Percentiles rank a stretch among this genome's conserved stretches.
phyloP scores from a whole-genome alignment of 2,329 filamentous ascomycete genomes.

The Sclerotinia nivalis region DNA sequence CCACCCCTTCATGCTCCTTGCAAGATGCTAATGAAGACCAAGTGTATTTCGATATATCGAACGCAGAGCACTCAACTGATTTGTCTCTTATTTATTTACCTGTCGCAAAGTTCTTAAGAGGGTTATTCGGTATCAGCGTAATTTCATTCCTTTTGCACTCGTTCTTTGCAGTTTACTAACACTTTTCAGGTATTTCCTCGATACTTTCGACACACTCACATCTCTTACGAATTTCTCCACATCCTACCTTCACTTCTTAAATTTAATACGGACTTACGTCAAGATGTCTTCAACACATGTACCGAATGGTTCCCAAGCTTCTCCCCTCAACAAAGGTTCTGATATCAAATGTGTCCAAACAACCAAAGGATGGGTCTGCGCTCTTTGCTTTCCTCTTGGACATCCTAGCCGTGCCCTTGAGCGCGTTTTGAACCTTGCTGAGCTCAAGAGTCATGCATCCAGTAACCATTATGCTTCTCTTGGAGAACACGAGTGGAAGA shows the following conservation, averaged over 20 bases:
- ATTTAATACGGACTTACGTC: not conserved
- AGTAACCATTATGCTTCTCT: slow-evolving; percentile 8
- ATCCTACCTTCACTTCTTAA: not conserved
- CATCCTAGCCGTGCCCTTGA: slow-evolving; percentile 8
- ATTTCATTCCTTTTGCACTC: not conserved
- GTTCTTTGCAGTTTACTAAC: not conserved
- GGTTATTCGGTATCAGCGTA: not conserved
- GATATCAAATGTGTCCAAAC: slow-evolving; percentile 4
- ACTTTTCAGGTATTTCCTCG: not conserved
- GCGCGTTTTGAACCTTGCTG: not conserved
- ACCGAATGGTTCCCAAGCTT: not conserved
- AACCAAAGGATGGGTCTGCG: slow-evolving; percentile 21
- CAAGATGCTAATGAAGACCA: not conserved
- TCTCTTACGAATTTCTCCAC: not conserved
- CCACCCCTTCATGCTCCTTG: not conserved
- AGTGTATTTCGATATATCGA: not conserved
- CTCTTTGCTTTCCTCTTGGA: slow-evolving; percentile 16
- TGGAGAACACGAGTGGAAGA: not conserved
- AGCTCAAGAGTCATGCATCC: not conserved
- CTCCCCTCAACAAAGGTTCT: not conserved
- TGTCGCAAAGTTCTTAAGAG: not conserved
- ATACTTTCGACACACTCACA: not conserved
- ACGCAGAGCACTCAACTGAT: not conserved
- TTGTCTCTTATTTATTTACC: not conserved
- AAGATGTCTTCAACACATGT: not conserved